Base-by-base conservation (phyloP, 1,284 basidiomycete genomes). In the Vanrija pseudolonga region DNA sequence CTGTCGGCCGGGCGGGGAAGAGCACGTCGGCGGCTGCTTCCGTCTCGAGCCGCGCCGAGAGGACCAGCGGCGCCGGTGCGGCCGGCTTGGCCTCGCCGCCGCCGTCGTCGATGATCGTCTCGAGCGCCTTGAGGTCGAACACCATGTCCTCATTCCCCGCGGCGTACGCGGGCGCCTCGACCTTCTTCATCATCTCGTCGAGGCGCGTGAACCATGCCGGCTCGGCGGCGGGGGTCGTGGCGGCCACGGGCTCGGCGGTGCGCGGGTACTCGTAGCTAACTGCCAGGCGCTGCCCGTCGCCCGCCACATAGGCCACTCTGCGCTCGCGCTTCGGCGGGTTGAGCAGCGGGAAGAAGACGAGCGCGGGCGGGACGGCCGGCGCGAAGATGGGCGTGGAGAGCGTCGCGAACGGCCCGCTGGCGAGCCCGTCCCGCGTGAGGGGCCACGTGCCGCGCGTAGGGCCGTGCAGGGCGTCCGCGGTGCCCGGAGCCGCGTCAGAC, bases 351-450 rank as follows among this genome's bases (percentile, higher is more conserved):
- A 50, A 55, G n/a, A 55, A 57, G 32, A 59, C 39, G 37, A 63
- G 60, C 2, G 50, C 46, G 3, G 63, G 59, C 4, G 63, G 59
- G 3, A 55, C 7, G 37, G 53, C 48, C 7, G 58, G 58, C 24
- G 42, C 43, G 50, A 60, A 60, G n/a, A 60, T 36, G 6, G 55
- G 44, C 4, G 49, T 24, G 3, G 32, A 19, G 11, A 57, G 51
- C 9, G 24, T 19, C 28, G 42, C 26, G 45, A 43, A 37, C 41
- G 48, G 44, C 24, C 24, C 19, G 2, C 12, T 19, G 3, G 48
- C 32, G 9, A 32, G 9, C 32, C 32, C 32, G 14, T 12, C 32
- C 32, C 12, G 12, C 7, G 40, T 28, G 3, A 57, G 43, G 0
- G 47, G 26, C 42, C 46, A 50, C 18, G 54, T 22, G 18, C 58